Evolutionary conservation across 805 yeast genomes (phyloP).

Genomic region (Ogataea naganishii): DNA sequence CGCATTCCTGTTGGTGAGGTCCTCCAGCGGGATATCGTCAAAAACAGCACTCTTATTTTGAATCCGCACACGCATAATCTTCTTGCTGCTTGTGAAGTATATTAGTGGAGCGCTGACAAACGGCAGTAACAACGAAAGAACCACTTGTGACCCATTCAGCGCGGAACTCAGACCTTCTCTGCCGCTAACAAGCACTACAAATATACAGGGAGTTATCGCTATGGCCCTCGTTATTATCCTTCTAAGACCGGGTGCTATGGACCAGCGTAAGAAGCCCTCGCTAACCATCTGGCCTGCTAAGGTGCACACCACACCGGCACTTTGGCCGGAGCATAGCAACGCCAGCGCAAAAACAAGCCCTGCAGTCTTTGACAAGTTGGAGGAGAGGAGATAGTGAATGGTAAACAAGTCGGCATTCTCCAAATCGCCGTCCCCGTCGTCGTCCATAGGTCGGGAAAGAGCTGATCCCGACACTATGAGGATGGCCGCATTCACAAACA

Average conservation of each 20-base stretch:
- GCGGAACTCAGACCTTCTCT: conserved; percentile 72
- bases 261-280: conserved; percentile 80
- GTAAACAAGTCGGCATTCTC: conserved; percentile 78
- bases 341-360: conserved; percentile 88
- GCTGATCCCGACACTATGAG: conserved; percentile 90
- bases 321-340: conserved; percentile 82
- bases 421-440: conserved; percentile 46
- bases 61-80: conserved; percentile 23
- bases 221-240: conserved; percentile 73
- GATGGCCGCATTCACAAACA: conserved; percentile 88
- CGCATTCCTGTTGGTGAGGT: conserved; percentile 2
- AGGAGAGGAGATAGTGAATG: conserved; percentile 61
- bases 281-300: conserved; percentile 90
- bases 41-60: conserved; percentile 6
- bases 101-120: conserved; percentile 84
- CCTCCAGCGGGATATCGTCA: conserved; percentile 13
- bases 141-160: conserved; percentile 77
- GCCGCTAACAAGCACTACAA: conserved; percentile 66
- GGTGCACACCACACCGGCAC: conserved; percentile 92
- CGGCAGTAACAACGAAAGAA: conserved; percentile 71
- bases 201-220: conserved; percentile 78
- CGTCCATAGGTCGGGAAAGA: conserved; percentile 32
- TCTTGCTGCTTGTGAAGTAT: conserved; percentile 63
- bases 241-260: conserved; percentile 74
- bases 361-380: conserved; percentile 74